These are phyloP conservation scores for Echria macrotheca DNA, from an alignment of 495 filamentous ascomycete genomes.

Conservation along the genomic window DNA sequence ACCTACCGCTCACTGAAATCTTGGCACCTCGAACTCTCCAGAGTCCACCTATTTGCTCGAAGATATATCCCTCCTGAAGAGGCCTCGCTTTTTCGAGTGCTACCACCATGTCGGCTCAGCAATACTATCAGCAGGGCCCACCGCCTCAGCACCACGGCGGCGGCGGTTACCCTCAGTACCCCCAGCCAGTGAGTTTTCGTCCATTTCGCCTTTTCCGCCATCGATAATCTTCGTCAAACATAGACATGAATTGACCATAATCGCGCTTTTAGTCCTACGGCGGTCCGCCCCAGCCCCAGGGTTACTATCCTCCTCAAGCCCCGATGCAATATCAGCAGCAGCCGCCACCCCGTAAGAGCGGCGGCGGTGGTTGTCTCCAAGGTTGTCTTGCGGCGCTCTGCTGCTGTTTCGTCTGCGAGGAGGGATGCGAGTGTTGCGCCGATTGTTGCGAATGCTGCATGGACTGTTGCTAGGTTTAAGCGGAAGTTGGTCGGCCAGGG, in stretches of 20 bases:
- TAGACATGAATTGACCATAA: not conserved
- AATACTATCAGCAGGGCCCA: slow-evolving; percentile 30
- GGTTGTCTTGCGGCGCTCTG: slow-evolving; percentile 64
- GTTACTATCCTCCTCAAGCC: slow-evolving; percentile 27
- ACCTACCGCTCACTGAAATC: too few species aligned
- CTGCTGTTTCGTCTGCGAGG: slow-evolving; percentile 75
- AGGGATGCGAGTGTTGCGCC: slow-evolving; percentile 72
- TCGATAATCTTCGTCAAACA: too few species aligned
- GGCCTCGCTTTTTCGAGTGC: not conserved
- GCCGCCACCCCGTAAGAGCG: slow-evolving; percentile 48
- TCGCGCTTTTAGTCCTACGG: slow-evolving; percentile 9
- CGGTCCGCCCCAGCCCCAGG: slow-evolving; percentile 16
- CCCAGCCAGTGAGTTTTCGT: slow-evolving; percentile 25
- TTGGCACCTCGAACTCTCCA: too few species aligned
- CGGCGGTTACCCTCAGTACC: slow-evolving; percentile 22
- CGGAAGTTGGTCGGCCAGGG: not conserved
- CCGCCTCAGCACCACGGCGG: slow-evolving; percentile 13
- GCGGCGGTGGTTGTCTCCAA: slow-evolving; percentile 56
- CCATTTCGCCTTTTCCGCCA: too few species aligned
- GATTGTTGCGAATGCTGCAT: slow-evolving; percentile 63
- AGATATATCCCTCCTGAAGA: not conserved
- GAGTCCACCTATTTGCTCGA: not conserved
- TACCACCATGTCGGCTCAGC: slow-evolving; percentile 25
- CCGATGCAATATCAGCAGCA: slow-evolving; percentile 54
- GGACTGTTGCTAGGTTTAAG: slow-evolving; percentile 39